Percentiles rank a stretch among this genome's conserved stretches.
These are phyloP conservation scores for Cystofilobasidium capitatum DNA, from an alignment of 768 basidiomycete species.

Conservation along the genomic window DNA sequence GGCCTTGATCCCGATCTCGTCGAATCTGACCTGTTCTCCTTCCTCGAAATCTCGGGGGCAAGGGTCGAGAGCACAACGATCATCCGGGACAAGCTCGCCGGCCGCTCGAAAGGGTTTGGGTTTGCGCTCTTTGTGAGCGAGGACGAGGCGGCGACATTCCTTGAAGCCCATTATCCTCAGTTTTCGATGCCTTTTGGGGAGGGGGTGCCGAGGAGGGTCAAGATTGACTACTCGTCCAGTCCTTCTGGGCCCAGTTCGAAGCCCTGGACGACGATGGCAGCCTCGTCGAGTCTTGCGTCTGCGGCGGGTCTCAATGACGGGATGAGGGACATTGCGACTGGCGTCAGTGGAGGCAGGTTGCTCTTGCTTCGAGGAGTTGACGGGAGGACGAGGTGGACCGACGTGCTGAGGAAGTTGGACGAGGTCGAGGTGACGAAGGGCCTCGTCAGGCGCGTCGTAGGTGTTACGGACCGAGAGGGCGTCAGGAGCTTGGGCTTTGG, in stretches of 20 bases:
- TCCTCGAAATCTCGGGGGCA: conserved; percentile 28
- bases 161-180: conserved; percentile 54
- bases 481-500: conserved; percentile 86
- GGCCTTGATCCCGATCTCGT: conserved; percentile 85
- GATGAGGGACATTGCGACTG: conserved; percentile 84
- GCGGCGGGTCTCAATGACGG: conserved; percentile 58
- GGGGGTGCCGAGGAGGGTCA: conserved; percentile 70
- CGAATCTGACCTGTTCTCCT: conserved; percentile 56
- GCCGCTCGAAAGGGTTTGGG: conserved; percentile 89
- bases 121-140: conserved; percentile 85
- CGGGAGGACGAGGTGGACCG: conserved; percentile 73
- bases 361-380: conserved; percentile 86
- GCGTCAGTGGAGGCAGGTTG: conserved; percentile 49
- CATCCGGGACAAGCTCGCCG: conserved; percentile 91
- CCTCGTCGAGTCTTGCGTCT: conserved; percentile 47
- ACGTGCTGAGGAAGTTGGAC: conserved; percentile 72
- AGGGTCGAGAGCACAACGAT: conserved; percentile 53
- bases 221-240: conserved; percentile 69
- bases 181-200: conserved; percentile 70
- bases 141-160: conserved; percentile 80
- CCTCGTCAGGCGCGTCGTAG: conserved; percentile 68
- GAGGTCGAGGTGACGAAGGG: conserved; percentile 49
- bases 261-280: too few relatives aligned
- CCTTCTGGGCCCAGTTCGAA: conserved; percentile 14
- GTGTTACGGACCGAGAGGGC: conserved; percentile 80